Evolutionary conservation across 148 eudicot genomes (phyloP).

Genomic region (Tetragonia tetragonoides): DNA sequence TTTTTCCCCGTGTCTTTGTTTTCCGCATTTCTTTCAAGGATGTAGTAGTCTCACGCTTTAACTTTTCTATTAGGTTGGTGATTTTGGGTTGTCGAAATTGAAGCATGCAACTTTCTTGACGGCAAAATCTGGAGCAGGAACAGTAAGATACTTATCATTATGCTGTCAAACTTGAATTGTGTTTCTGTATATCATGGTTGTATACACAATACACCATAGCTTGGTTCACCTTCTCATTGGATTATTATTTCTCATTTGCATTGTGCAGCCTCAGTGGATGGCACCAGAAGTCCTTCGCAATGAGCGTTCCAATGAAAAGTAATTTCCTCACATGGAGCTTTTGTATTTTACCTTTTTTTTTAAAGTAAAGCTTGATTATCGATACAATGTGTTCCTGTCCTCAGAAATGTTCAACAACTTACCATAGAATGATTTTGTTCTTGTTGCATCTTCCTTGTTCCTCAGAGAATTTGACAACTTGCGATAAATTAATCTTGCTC

Average conservation of each 20-base stretch:
- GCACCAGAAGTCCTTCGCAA: conserved; percentile 90
- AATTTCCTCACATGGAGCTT: not conserved
- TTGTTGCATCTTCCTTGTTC: no score
- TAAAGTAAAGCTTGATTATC: not conserved
- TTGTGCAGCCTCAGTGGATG: conserved; percentile 93
- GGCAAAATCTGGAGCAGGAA: conserved; percentile 79
- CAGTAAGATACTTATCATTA: conserved; percentile 38
- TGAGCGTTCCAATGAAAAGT: conserved; percentile 63
- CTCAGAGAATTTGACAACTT: not conserved
- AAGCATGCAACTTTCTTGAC: conserved; percentile 74
- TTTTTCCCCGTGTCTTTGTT: no score
- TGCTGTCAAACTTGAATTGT: not conserved
- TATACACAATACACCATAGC: not conserved
- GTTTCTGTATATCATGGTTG: not conserved
- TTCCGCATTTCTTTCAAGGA: not conserved
- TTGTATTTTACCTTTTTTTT: not conserved
- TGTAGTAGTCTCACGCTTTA: not conserved
- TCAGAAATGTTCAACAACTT: not conserved
- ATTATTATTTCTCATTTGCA: not conserved
- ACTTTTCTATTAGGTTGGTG: conserved; percentile 66
- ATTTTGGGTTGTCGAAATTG: conserved; percentile 78
- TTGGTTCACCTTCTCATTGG: not conserved
- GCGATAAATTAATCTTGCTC: not conserved
- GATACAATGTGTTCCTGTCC: not conserved
- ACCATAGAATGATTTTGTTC: not conserved